Percentiles rank a stretch among this genome's conserved stretches.
phyloP scores from a whole-genome alignment of 139 green algal genomes.

The Tetraselmis chui region DNA sequence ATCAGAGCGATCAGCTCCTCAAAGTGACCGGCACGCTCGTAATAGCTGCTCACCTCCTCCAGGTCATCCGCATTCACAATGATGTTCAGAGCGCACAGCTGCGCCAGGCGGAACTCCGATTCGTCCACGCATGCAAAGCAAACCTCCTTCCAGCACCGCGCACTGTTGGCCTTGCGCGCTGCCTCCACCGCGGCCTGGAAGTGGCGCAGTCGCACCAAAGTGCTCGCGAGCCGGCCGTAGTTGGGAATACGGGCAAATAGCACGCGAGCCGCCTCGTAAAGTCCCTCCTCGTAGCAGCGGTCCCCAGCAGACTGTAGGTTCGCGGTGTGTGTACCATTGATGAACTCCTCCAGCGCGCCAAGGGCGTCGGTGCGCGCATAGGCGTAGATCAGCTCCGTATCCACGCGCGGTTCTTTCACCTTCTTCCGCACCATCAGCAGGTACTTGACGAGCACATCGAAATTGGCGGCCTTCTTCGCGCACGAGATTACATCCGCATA shows the following conservation, averaged over 20 bases:
- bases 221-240: constrained; percentile 84
- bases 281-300: constrained; percentile 76
- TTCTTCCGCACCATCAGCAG: constrained; percentile 96
- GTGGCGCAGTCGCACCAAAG: constrained; percentile 80
- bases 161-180: constrained; percentile 92
- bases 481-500: constrained; percentile 67
- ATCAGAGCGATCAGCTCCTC: constrained; percentile 93
- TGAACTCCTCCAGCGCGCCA: constrained; percentile 89
- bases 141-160: constrained; percentile 94
- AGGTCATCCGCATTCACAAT: constrained; percentile 98
- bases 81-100: constrained; percentile 98
- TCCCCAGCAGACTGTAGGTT: constrained; percentile 53
- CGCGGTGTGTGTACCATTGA: constrained; percentile 67
- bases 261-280: constrained; percentile 90
- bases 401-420: constrained; percentile 83
- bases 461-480: constrained; percentile 45
- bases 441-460: constrained; percentile 91
- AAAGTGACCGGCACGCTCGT: constrained; percentile 83
- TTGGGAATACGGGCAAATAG: constrained; percentile 93
- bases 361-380: constrained; percentile 87
- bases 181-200: constrained; percentile 94
- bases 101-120: constrained; percentile 89
- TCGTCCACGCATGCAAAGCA: constrained; percentile 96
- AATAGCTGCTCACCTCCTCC: constrained; percentile 91
- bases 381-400: constrained; percentile 94